Percentiles rank a stretch among this genome's conserved stretches.
phyloP scores from a whole-genome alignment of 2,329 filamentous ascomycete genomes.

The Cytospora piceae region DNA sequence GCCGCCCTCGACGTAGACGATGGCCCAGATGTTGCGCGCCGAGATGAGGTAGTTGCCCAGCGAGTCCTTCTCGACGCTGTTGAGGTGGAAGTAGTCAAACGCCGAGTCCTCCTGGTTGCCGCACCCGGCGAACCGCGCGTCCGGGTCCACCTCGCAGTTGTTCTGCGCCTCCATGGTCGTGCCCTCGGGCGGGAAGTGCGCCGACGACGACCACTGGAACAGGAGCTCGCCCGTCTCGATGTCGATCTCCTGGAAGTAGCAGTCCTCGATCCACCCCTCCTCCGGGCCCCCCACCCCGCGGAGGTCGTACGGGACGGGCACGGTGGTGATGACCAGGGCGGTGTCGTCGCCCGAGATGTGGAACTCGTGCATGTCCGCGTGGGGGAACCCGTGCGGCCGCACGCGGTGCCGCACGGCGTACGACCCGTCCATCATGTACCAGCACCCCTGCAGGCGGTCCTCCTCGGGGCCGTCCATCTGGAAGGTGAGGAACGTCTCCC shows the following conservation, averaged over 20 bases:
- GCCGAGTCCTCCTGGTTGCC: constrained; percentile 22
- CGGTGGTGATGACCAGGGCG: constrained; percentile 48
- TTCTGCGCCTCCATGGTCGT: constrained; percentile 28
- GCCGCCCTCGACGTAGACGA: constrained; percentile 34
- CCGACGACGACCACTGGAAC: constrained; percentile 40
- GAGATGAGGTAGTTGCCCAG: constrained; percentile 45
- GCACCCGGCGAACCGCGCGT: constrained; percentile 27
- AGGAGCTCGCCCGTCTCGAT: constrained; percentile 42
- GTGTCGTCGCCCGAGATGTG: constrained; percentile 46
- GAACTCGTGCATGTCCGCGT: constrained; percentile 48
- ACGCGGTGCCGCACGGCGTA: constrained; percentile 25
- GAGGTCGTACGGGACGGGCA: constrained; percentile 39
- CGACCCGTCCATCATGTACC: constrained; percentile 30
- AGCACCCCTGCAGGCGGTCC: constrained; percentile 23
- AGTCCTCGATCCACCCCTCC: constrained; percentile 40
- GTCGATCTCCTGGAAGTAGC: constrained; percentile 46
- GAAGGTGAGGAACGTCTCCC: constrained; percentile 41
- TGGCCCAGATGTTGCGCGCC: constrained; percentile 38
- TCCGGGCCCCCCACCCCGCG: constrained; percentile 39
- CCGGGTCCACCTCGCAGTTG: constrained; percentile 25
- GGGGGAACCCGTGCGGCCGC: constrained; percentile 36
- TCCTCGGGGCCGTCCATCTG: constrained; percentile 35
- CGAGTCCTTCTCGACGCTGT: constrained; percentile 41
- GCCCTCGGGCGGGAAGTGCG: constrained; percentile 19
- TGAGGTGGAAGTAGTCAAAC: constrained; percentile 46